Conservation (phyloP, 2,329 filamentous ascomycete species). For the Diplocarpon rosae region DNA sequence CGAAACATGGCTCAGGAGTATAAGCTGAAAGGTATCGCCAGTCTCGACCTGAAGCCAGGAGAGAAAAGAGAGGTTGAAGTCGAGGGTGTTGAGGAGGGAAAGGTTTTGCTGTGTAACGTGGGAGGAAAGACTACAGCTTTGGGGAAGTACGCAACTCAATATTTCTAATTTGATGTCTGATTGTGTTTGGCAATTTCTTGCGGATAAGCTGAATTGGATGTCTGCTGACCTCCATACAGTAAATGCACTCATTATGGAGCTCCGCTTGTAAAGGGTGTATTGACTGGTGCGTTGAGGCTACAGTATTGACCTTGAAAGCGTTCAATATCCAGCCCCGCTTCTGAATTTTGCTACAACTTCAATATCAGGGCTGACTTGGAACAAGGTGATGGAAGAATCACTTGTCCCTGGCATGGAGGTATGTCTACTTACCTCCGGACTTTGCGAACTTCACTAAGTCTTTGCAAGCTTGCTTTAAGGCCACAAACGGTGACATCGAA, state of each 20-base stretch:
- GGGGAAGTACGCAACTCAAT: conserved; percentile 32
- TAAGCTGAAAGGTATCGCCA: conserved; percentile 66
- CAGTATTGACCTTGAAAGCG: conserved; percentile 25
- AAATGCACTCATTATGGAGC: conserved; percentile 92
- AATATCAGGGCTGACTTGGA: background rate
- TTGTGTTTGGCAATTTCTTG: too few relatives aligned
- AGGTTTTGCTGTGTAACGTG: conserved; percentile 75
- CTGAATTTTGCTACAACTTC: background rate
- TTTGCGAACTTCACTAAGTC: too few relatives aligned
- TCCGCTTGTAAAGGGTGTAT: conserved; percentile 73
- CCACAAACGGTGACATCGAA: conserved; percentile 83
- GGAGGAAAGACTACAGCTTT: conserved; percentile 68
- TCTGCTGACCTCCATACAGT: conserved; percentile 25
- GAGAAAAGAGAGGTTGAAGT: conserved; percentile 86
- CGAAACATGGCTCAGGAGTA: conserved; percentile 39
- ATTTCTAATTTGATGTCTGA: too few relatives aligned
- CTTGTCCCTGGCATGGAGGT: conserved; percentile 96
- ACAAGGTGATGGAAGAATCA: conserved; percentile 60
- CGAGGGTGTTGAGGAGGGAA: conserved; percentile 76
- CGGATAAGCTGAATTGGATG: too few relatives aligned
- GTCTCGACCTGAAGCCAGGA: conserved; percentile 63
- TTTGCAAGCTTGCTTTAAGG: conserved; percentile 74
- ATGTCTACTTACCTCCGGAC: conserved; percentile 19
- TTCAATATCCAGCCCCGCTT: background rate
- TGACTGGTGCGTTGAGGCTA: conserved; percentile 58